A percentile compares a stretch with the other conserved stretches of the same genome.
phyloP scores from a whole-genome alignment of 345 rosid genomes.

The Hirschfeldia incana region DNA sequence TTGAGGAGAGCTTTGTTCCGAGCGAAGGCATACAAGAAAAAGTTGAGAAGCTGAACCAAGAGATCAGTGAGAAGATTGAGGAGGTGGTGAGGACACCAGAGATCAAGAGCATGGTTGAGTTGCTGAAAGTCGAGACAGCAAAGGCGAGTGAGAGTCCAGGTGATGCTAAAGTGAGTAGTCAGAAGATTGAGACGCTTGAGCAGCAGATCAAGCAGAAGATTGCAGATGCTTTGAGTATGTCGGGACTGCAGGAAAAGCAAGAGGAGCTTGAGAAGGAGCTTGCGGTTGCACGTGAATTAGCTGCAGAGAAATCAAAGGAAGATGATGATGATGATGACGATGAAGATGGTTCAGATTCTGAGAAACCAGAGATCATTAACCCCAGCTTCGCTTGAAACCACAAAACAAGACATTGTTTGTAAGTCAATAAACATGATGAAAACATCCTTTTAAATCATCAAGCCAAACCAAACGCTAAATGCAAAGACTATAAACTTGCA shows the following conservation, averaged over 20 bases:
- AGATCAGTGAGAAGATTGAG: slow-evolving; percentile 59
- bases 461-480: slow-evolving; percentile 28
- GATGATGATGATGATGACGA: slow-evolving; percentile 31
- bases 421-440: slow-evolving; percentile 21
- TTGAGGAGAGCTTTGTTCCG: slow-evolving; percentile 37
- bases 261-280: slow-evolving; percentile 56
- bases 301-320: slow-evolving; percentile 41
- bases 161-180: slow-evolving; percentile 40
- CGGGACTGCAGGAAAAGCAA: slow-evolving; percentile 58
- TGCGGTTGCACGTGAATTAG: slow-evolving; percentile 44
- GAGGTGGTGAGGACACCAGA: slow-evolving; percentile 54
- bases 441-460: slow-evolving; percentile 19
- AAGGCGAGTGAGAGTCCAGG: slow-evolving; percentile 60
- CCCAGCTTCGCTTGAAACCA: slow-evolving; percentile 46
- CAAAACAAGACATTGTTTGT: slow-evolving; percentile 6
- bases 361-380: slow-evolving; percentile 48
- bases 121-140: slow-evolving; percentile 60
- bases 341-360: slow-evolving; percentile 28
- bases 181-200: slow-evolving; percentile 57
- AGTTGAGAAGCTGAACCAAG: slow-evolving; percentile 53
- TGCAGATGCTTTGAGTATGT: slow-evolving; percentile 50
- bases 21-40: slow-evolving; percentile 42
- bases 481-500: slow-evolving; percentile 22
- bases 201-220: slow-evolving; percentile 66
- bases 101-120: slow-evolving; percentile 59